Base-by-base conservation (phyloP, 805 yeast species). In the Lipomyces lipofer region DNA sequence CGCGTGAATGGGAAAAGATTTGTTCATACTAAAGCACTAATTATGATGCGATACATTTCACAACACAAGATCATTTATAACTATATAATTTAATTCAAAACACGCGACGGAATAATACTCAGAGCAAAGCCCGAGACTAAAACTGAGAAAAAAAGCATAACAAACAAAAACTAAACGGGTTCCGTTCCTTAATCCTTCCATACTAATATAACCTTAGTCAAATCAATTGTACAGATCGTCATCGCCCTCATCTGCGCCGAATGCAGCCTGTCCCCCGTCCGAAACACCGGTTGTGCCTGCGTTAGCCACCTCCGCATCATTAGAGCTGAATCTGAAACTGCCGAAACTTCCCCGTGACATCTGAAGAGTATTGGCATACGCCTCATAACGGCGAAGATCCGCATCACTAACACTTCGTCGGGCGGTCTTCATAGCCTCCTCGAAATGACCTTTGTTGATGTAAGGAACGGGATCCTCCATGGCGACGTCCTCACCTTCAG, bases 391-490 rank as follows among this genome's bases (percentile, higher is more conserved):
- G 75, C 99, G 94, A 69, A 94, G 80, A 75, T 94, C 99, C 35
- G 97, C 88, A 69, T 95, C 98, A 38, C 95, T 85, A 46, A 94
- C 99, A 52, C 97, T 91, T 67, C 98, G 87, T 74, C 90, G 86
- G 50, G 99, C 99, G 1, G 98, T 90, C 84, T 92, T 91, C 99
- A 94, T 94, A 44, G 99, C 99, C 78, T 94, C 98, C 74, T 94
- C 97, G 67, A 94, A 90, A 72, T 94, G 99, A 49, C 85, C 85
- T 69, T 86, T 87, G 28, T 96, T 88, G 67, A 94, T 92, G 72
- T 73, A 94, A 67, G 99, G 99, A 64, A 94, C 99, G 28, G 96
- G 89, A 71, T 94, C 99, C 66, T 82, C 88, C 72, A 82, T 88
- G 58, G 80, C 88, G 54, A 79, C 85, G 43, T 73, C 82, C 70